Percentiles rank a stretch among this genome's conserved stretches.
These are phyloP conservation scores for Trypanosoma scelopori DNA, from an alignment of 208 protist genomes.

Conservation along the genomic window DNA sequence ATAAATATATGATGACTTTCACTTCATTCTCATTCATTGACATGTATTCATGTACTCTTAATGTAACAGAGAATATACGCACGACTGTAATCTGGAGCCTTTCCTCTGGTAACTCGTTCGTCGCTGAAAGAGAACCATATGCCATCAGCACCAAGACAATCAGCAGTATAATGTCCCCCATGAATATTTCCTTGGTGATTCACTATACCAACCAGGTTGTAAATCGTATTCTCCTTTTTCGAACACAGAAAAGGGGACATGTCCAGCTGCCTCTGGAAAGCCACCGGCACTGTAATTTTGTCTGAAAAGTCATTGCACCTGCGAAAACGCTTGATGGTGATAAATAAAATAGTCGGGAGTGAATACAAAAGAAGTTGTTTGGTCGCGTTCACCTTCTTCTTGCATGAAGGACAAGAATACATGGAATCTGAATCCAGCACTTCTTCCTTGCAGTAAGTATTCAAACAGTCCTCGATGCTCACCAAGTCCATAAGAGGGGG, in stretches of 20 bases:
- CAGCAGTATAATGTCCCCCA: constrained; percentile 92
- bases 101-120: constrained; percentile 44
- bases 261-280: constrained; percentile 69
- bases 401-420: constrained; percentile 67
- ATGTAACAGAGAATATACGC: constrained; percentile 89
- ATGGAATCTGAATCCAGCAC: constrained; percentile 62
- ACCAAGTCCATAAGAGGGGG: constrained; percentile 17
- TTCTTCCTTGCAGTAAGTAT: constrained; percentile 74
- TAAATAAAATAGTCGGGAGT: constrained; percentile 70
- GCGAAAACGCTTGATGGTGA: constrained; percentile 87
- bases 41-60: constrained; percentile 10
- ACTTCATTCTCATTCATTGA: neutral
- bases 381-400: constrained; percentile 59
- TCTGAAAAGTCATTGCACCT: constrained; percentile 73
- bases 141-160: constrained; percentile 51
- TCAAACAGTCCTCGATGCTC: constrained; percentile 77
- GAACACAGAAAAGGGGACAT: constrained; percentile 70
- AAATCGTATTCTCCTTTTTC: constrained; percentile 46
- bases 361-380: constrained; percentile 84
- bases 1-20: neutral
- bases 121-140: constrained; percentile 89
- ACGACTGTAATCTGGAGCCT: constrained; percentile 41
- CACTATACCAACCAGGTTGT: constrained; percentile 79
- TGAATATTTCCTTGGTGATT: constrained; percentile 91
- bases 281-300: constrained; percentile 63